Evolutionary conservation across 352 stramenopile species (phyloP).

Genomic region (Proteromonas lacertae): DNA sequence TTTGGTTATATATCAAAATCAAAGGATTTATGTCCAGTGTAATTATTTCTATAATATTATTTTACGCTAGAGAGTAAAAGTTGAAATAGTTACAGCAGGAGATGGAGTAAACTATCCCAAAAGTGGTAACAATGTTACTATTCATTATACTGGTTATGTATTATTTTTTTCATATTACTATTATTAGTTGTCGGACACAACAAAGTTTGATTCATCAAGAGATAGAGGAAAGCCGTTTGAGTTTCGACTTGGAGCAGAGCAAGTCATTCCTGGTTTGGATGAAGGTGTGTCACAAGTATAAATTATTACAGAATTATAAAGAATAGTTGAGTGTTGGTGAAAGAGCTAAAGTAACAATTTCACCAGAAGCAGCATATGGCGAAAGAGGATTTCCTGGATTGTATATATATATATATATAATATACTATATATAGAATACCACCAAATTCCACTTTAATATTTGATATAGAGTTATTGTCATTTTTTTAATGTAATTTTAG

Average conservation of each 20-base stretch:
- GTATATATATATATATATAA: conserved; percentile 2
- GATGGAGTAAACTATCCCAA: conserved; percentile 48
- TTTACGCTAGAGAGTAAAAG: conserved; percentile 19
- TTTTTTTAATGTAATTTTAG: not conserved
- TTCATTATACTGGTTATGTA: conserved; percentile 48
- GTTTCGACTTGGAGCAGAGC: conserved; percentile 40
- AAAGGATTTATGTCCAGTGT: too few relatives aligned
- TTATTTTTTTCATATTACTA: conserved; percentile 14
- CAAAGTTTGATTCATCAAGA: conserved; percentile 13
- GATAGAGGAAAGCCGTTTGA: conserved; percentile 45
- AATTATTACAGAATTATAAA: conserved; percentile 23
- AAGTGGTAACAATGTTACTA: conserved; percentile 33
- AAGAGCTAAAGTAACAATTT: conserved; percentile 38
- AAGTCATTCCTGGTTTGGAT: conserved; percentile 30
- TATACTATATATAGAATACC: conserved; percentile 7
- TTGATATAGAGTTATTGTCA: conserved; percentile 11
- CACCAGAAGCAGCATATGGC: conserved; percentile 35
- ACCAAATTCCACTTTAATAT: conserved; percentile 8
- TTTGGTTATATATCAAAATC: too few relatives aligned
- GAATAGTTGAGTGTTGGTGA: conserved; percentile 31
- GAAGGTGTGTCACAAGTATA: not conserved
- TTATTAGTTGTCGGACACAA: conserved; percentile 10
- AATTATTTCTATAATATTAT: too few relatives aligned
- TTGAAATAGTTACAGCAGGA: conserved; percentile 45
- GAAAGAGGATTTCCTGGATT: conserved; percentile 33